These are phyloP conservation scores for Thraustotheca clavata DNA, from an alignment of 352 stramenopile genomes.

Conservation along the genomic window DNA sequence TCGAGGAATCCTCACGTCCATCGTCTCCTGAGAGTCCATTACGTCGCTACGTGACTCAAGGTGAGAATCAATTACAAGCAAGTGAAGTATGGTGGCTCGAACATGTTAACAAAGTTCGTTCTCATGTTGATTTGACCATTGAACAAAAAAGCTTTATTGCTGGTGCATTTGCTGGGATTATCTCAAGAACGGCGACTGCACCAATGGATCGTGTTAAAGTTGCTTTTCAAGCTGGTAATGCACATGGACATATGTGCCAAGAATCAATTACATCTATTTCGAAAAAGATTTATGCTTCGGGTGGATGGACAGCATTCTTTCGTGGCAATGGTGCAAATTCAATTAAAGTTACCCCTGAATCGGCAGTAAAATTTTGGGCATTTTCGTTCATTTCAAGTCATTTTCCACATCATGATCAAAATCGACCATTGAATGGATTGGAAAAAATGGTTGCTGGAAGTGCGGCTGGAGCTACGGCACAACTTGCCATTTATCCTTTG, in stretches of 20 bases:
- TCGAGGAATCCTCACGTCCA: neutral
- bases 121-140: neutral
- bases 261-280: constrained; percentile 28
- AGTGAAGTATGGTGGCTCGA: neutral
- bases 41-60: neutral
- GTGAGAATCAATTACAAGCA: neutral
- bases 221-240: constrained; percentile 44
- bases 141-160: constrained; percentile 68
- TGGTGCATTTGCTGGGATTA: constrained; percentile 61
- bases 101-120: neutral
- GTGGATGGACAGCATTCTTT: constrained; percentile 56
- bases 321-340: constrained; percentile 75
- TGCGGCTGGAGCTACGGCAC: constrained; percentile 56
- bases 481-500: constrained; percentile 71
- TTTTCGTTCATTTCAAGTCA: constrained; percentile 47
- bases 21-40: neutral
- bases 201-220: constrained; percentile 75
- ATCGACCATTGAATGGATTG: constrained; percentile 12
- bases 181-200: constrained; percentile 58
- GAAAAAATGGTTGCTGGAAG: constrained; percentile 61
- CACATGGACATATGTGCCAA: constrained; percentile 16
- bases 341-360: constrained; percentile 69
- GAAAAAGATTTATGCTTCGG: constrained; percentile 47
- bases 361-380: constrained; percentile 64
- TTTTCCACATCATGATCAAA: constrained; percentile 12